Conservation (phyloP, 2,329 filamentous ascomycete species). For the Polytolypa hystricis region DNA sequence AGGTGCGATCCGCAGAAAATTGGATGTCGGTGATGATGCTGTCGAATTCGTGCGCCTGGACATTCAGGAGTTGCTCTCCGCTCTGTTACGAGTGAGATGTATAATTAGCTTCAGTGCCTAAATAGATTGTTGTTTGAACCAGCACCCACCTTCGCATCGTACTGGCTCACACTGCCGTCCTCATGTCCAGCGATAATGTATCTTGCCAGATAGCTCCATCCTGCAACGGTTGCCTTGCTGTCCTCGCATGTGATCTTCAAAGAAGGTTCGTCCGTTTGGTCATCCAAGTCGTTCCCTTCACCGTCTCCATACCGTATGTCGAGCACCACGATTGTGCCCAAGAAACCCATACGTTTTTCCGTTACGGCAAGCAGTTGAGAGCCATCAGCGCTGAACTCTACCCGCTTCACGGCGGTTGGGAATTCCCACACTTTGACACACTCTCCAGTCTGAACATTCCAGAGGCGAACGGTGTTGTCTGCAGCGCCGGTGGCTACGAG, state of each 20-base stretch:
- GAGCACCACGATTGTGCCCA: slow-evolving; percentile 86
- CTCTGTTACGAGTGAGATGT: slow-evolving; percentile 46
- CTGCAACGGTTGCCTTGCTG: slow-evolving; percentile 94
- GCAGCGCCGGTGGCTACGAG: slow-evolving; percentile 91
- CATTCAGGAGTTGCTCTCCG: slow-evolving; percentile 70
- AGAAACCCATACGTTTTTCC: slow-evolving; percentile 95
- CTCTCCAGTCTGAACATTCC: slow-evolving; percentile 88
- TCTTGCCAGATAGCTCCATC: slow-evolving; percentile 87
- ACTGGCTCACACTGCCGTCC: slow-evolving; percentile 83
- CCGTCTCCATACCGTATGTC: slow-evolving; percentile 71
- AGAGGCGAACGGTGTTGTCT: slow-evolving; percentile 95
- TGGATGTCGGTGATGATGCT: slow-evolving; percentile 82
- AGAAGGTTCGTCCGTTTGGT: slow-evolving; percentile 72
- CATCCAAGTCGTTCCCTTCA: slow-evolving; percentile 44
- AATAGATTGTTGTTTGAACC: no score
- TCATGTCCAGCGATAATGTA: slow-evolving; percentile 98
- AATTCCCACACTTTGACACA: slow-evolving; percentile 97
- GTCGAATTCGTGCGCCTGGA: slow-evolving; percentile 76
- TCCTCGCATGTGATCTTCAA: slow-evolving; percentile 87
- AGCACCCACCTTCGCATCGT: slow-evolving; percentile 66
- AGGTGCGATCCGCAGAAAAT: slow-evolving; percentile 86
- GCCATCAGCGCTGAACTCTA: slow-evolving; percentile 94
- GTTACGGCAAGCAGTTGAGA: slow-evolving; percentile 84
- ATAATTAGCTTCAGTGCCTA: background rate
- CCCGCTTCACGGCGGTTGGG: slow-evolving; percentile 90